Base-by-base conservation (phyloP, 139 green algal species). In the Chlorella vulgaris region DNA sequence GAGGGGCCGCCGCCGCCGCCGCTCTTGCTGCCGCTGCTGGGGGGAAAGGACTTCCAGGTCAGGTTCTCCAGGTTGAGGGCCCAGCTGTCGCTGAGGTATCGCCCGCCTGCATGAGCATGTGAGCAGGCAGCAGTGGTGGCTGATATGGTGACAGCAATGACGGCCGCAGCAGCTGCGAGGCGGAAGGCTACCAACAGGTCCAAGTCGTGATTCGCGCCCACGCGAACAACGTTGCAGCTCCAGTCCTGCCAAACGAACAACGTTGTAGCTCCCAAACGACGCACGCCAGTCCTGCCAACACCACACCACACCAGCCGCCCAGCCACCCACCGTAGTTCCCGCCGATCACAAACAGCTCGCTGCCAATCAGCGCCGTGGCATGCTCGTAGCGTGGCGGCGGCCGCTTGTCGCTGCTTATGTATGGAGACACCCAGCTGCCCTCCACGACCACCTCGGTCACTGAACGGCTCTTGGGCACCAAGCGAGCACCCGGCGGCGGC, bases 41-140 rank as follows among this genome's bases (percentile, higher is more conserved):
- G 60, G 19, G 36, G 15, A 58, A 28, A 90, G 24, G 24, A 80
- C 65, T 42, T 82, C 95, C 95, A 98, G 7, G 85, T 71, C 19
- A 97, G 81, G 19, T 50, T 91, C 51, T 89, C 75, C 47, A 97
- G 81, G 75, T 98, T 89, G 68, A 98, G 88, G 21, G 85, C 40
- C 96, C 93, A 97, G 40, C 94, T 77, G 82, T 98, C 95, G 19
- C 74, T 86, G 39, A 98, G 78, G 82, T 97, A 98, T 4, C 95
- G 87, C 2, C 95, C 95, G 33, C 89, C 93, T 94, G 87, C 47
- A 67, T 7, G 61, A 21, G 28, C 22, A 36, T 22, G 35, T 26
- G 36, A 2, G 35, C 19, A 26, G 36, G 2, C 35, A 31, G 29
- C 62, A 39, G 61, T 22, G 5, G 15, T 40, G 7, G 61, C 65